Base-by-base conservation (phyloP, 306 rosid species). In the peach (Prunus persica) region DNA sequence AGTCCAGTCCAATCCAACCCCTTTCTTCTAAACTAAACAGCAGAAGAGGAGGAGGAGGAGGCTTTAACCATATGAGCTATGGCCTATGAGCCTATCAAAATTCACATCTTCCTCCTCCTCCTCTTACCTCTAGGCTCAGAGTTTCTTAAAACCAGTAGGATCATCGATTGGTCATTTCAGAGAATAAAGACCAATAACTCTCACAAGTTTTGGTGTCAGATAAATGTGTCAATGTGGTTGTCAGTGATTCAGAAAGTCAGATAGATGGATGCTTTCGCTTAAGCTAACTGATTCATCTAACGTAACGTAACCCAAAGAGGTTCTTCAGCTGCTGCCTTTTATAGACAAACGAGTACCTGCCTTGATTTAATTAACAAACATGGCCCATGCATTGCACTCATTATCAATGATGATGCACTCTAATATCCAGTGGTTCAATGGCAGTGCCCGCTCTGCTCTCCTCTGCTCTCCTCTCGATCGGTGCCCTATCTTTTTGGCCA, bases 141-240 rank as follows among this genome's bases (percentile, higher is more conserved):
- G 50, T 43, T 38, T 56, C 66, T 72, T 22, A 56, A 34, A 72
- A 55, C 66, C 56, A 58, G 52, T 58, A 13, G 72, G n/a, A 56
- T 32, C 55, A 69, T 43, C 71, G 80, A 80, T 50, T 68, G 71
- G 83, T 80, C 83, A 49, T 73, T 75, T 80, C 83, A 80, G 73
- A 75, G 76, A 62, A 80, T 75, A 69, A 80, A 61, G 28, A 14
- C 19, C 51, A 75, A 72, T 72, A 72, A 65, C 9, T 38, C 25
- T 43, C 64, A 19, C 20, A 6, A 56, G 30, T 28, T 12, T 57
- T 46, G 22, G 58, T 19, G 70, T 74, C 72, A 70, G 79, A 16
- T 25, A 20, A 38, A 13, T 6, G 12, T 47, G 60, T 65, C 50
- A 27, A 67, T 68, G 47, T 47, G 34, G 47, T 65, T 55, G 75